phyloP scores from a whole-genome alignment of 148 eudicot genomes.

The Rheum nobile region DNA sequence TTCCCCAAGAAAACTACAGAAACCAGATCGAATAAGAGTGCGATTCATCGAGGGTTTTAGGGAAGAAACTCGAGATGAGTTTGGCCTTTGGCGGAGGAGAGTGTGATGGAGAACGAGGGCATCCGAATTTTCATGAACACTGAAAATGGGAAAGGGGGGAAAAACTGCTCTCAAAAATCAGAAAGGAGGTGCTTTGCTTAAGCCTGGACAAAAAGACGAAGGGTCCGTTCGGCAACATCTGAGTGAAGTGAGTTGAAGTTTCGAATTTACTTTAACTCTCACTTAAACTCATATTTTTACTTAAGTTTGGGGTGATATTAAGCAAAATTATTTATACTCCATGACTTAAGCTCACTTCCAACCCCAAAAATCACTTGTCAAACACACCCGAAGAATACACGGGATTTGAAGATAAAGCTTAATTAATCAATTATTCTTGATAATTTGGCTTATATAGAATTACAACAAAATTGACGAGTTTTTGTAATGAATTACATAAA shows the following conservation, averaged over 20 bases:
- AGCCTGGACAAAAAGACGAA: background rate
- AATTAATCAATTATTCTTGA: background rate
- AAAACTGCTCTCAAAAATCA: background rate
- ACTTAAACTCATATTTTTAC: too few relatives aligned
- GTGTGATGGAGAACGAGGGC: background rate
- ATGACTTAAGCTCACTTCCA: too few relatives aligned
- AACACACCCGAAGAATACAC: background rate
- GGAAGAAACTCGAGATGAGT: background rate
- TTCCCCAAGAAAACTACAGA: background rate
- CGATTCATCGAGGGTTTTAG: background rate
- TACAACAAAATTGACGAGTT: too few relatives aligned
- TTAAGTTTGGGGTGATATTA: too few relatives aligned
- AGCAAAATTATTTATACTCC: too few relatives aligned
- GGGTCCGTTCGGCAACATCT: too few relatives aligned
- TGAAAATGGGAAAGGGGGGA: background rate
- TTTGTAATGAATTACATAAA: too few relatives aligned
- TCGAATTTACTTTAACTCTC: too few relatives aligned
- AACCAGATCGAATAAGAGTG: background rate
- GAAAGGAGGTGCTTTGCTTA: slow-evolving; percentile 5
- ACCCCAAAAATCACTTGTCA: too few relatives aligned
- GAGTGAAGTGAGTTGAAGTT: too few relatives aligned
- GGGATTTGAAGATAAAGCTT: background rate
- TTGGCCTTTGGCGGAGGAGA: background rate
- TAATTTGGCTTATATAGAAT: background rate
- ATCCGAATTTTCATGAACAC: background rate